Conservation (phyloP, 2,329 filamentous ascomycete species). For the Neofusicoccum sp. region DNA sequence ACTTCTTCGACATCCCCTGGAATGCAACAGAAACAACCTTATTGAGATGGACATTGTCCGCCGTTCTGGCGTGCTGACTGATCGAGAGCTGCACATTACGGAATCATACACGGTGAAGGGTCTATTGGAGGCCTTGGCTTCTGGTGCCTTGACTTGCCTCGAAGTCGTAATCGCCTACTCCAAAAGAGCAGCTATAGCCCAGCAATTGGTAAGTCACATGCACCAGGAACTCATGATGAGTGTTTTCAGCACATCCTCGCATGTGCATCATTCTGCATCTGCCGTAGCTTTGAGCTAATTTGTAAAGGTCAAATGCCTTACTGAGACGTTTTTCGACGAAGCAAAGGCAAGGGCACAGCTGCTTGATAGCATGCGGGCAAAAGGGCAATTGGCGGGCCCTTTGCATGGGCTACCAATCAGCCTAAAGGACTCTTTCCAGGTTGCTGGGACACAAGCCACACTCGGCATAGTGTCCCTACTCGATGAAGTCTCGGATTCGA, state of each 20-base stretch:
- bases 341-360: slow-evolving; percentile 36
- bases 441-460: slow-evolving; percentile 52
- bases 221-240: too few species aligned
- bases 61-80: slow-evolving; percentile 33
- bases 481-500: slow-evolving; percentile 22
- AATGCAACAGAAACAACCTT: too few species aligned
- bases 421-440: slow-evolving; percentile 53
- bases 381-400: slow-evolving; percentile 46
- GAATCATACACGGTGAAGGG: slow-evolving; percentile 38
- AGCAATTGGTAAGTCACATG: slow-evolving; percentile 49
- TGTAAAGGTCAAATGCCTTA: slow-evolving; percentile 44
- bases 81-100: slow-evolving; percentile 37
- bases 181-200: slow-evolving; percentile 57
- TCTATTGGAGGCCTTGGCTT: slow-evolving; percentile 32
- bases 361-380: slow-evolving; percentile 41
- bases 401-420: slow-evolving; percentile 55
- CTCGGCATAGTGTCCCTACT: slow-evolving; percentile 52
- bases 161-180: slow-evolving; percentile 58
- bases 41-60: background rate
- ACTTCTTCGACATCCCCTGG: too few species aligned
- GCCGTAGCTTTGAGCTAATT: too few species aligned
- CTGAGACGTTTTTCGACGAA: slow-evolving; percentile 42
- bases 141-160: slow-evolving; percentile 29
- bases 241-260: too few species aligned
- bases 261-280: too few species aligned